These are phyloP conservation scores for Teunomyces atbi DNA, from an alignment of 805 yeast genomes.

Conservation along the genomic window DNA sequence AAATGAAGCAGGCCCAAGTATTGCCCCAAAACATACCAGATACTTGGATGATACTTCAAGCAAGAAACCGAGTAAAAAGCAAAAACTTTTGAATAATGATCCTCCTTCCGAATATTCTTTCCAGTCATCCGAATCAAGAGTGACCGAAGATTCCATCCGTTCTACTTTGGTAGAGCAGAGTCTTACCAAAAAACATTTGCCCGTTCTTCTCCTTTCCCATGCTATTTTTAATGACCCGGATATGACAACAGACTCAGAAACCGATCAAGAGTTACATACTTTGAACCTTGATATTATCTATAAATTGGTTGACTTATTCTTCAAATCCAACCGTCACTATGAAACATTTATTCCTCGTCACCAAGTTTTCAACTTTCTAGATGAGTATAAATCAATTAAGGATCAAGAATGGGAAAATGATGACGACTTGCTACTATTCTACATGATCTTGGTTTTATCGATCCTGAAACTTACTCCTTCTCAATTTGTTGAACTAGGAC, in stretches of 20 bases:
- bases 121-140: slow-evolving; percentile 10
- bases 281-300: slow-evolving; percentile 33
- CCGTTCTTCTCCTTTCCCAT: slow-evolving; percentile 19
- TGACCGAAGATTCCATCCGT: slow-evolving; percentile 6
- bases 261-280: slow-evolving; percentile 12
- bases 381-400: slow-evolving; percentile 28
- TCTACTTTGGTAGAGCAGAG: slow-evolving; percentile 18
- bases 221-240: slow-evolving; percentile 16
- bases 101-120: slow-evolving; percentile 6
- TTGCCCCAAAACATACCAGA: not conserved
- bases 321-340: slow-evolving; percentile 39
- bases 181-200: slow-evolving; percentile 32
- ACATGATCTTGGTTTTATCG: slow-evolving; percentile 44
- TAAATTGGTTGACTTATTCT: slow-evolving; percentile 40
- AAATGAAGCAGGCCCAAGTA: slow-evolving; percentile 19
- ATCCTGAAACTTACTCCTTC: slow-evolving; percentile 35
- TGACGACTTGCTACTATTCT: slow-evolving; percentile 46
- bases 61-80: not conserved
- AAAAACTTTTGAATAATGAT: not conserved
- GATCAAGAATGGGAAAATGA: slow-evolving; percentile 46
- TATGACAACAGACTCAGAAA: slow-evolving; percentile 16
- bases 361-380: slow-evolving; percentile 35
- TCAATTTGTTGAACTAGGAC: slow-evolving; percentile 19
- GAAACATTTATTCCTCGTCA: slow-evolving; percentile 37
- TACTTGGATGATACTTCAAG: slow-evolving; percentile 5